Conservation (phyloP, 2,329 filamentous ascomycete genomes). For the Zasmidium cellare region DNA sequence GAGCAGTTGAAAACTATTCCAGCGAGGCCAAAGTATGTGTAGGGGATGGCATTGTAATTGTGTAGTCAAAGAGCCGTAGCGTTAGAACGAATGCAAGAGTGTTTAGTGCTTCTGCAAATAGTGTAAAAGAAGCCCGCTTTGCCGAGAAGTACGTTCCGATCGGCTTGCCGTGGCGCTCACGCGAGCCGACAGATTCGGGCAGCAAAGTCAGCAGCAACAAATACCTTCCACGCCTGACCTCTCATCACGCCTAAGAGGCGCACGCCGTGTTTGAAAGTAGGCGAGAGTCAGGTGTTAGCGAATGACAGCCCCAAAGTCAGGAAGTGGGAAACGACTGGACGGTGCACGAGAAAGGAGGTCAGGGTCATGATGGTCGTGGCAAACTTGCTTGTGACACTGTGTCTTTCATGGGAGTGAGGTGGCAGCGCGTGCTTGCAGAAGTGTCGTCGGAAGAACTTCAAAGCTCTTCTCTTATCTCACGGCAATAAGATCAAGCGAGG, state of each 20-base stretch:
- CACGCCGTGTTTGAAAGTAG: not conserved
- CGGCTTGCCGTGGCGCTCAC: not conserved
- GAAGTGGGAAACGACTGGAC: not conserved
- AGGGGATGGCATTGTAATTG: no score
- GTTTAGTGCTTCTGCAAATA: no score
- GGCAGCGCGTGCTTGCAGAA: not conserved
- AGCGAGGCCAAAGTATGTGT: slow-evolving; percentile 45
- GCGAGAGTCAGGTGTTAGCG: not conserved
- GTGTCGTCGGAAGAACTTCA: not conserved
- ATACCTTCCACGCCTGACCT: no score
- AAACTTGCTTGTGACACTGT: not conserved
- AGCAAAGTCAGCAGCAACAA: not conserved
- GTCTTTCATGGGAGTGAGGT: not conserved
- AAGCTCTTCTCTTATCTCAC: not conserved
- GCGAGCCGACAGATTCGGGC: not conserved
- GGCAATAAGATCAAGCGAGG: not conserved
- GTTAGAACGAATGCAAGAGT: no score
- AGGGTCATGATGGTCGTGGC: not conserved
- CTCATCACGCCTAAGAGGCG: not conserved
- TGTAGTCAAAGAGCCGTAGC: no score
- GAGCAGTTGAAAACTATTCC: slow-evolving; percentile 50
- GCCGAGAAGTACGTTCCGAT: not conserved
- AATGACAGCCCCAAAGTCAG: not conserved
- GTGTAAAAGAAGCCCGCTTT: no score
- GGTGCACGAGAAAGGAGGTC: not conserved